Conservation (phyloP, 169 alveolate species). For the Plasmodium fragile region DNA sequence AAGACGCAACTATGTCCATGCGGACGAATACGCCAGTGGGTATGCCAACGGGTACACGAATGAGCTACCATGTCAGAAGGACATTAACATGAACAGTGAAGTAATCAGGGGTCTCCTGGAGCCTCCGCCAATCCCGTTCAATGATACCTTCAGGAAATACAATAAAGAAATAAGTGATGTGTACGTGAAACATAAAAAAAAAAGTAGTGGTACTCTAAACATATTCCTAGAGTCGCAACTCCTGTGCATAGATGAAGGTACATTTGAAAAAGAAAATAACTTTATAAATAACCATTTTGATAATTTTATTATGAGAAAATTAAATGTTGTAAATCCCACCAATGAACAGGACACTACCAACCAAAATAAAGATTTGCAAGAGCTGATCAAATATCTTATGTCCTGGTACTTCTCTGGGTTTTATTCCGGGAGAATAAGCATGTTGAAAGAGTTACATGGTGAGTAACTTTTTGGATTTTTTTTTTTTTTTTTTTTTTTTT, state of each 20-base stretch:
- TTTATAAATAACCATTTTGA: conserved; percentile 47
- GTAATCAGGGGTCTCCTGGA: conserved; percentile 17
- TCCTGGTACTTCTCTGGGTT: conserved; percentile 77
- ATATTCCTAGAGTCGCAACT: conserved; percentile 57
- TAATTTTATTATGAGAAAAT: conserved; percentile 42
- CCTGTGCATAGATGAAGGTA: conserved; percentile 51
- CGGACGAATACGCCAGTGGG: neutral
- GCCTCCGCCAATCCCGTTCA: conserved; percentile 71
- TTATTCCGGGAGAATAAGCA: conserved; percentile 73
- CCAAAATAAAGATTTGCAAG: conserved; percentile 36
- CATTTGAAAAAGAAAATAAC: conserved; percentile 35
- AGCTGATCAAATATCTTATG: conserved; percentile 69
- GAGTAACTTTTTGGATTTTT: conserved; percentile 16
- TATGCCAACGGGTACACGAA: neutral
- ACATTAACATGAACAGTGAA: conserved; percentile 51
- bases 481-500: conserved; percentile 15
- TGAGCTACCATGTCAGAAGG: neutral
- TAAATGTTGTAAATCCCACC: conserved; percentile 23
- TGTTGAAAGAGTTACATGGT: conserved; percentile 42
- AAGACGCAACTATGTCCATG: conserved; percentile 4
- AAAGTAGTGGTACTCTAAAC: conserved; percentile 9
- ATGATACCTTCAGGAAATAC: conserved; percentile 33
- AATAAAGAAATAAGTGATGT: conserved; percentile 75
- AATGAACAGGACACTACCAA: neutral
- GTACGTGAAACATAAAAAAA: conserved; percentile 38